These are phyloP conservation scores for Gloeopeniophorella convolvens DNA, from an alignment of 768 basidiomycete species.

Conservation along the genomic window DNA sequence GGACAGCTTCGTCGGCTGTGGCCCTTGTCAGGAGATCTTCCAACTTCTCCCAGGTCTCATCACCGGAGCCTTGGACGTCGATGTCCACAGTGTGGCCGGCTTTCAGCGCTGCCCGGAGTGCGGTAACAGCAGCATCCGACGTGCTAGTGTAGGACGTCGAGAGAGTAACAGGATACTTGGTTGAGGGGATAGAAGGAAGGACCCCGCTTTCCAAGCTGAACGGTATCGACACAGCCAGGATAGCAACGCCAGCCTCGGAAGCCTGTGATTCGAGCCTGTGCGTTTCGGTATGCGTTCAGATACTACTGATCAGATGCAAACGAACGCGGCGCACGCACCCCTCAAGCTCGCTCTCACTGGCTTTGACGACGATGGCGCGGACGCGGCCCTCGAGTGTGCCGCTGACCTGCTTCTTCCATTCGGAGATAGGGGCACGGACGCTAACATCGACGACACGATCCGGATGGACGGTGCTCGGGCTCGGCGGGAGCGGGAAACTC, in stretches of 20 bases:
- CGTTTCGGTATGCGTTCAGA: too few relatives aligned
- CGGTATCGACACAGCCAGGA: constrained; percentile 56
- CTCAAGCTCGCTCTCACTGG: constrained; percentile 25
- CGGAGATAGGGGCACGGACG: constrained; percentile 41
- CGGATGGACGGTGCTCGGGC: constrained; percentile 62
- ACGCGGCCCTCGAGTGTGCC: constrained; percentile 39
- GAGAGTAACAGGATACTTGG: constrained; percentile 43
- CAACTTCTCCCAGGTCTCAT: constrained; percentile 54
- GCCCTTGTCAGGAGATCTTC: constrained; percentile 69
- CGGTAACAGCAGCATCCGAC: constrained; percentile 44
- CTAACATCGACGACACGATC: constrained; percentile 60
- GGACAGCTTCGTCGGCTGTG: constrained; percentile 30
- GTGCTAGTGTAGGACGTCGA: constrained; percentile 48
- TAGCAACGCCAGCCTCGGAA: constrained; percentile 6
- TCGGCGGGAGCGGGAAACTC: constrained; percentile 59
- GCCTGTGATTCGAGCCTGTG: constrained; percentile 19
- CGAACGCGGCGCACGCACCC: constrained; percentile 35
- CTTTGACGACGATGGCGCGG: constrained; percentile 42
- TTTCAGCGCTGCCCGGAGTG: constrained; percentile 60
- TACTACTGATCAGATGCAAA: background rate
- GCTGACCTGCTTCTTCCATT: constrained; percentile 50
- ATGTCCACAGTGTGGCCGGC: constrained; percentile 63
- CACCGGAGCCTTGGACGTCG: constrained; percentile 51
- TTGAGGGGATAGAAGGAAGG: constrained; percentile 32
- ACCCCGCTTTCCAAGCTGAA: constrained; percentile 48